phyloP scores from a whole-genome alignment of 495 filamentous ascomycete genomes.

The Penicillium odoratum region DNA sequence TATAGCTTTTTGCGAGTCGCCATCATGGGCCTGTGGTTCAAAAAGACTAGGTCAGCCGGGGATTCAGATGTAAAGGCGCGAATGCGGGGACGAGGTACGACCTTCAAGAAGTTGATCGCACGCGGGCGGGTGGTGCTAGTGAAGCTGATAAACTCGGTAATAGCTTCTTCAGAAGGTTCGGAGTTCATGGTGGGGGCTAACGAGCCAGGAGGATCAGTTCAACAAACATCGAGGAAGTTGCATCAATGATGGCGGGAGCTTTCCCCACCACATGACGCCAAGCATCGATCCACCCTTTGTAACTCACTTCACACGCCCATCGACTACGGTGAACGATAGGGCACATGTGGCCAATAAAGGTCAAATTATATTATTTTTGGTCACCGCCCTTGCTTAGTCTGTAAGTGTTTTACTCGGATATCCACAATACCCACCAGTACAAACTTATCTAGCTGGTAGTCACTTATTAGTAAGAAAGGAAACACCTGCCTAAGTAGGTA shows the following conservation, averaged over 20 bases:
- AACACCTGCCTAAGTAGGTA: too few relatives aligned
- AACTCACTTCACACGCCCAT: neutral
- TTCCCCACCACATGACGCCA: constrained; percentile 45
- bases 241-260: constrained; percentile 20
- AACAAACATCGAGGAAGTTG: neutral
- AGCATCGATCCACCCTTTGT: constrained; percentile 20
- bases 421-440: too few relatives aligned
- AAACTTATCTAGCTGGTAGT: too few relatives aligned
- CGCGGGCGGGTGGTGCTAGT: constrained; percentile 45
- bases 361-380: too few relatives aligned
- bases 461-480: too few relatives aligned
- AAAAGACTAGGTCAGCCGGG: neutral
- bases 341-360: too few relatives aligned
- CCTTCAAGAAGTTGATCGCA: constrained; percentile 51
- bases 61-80: constrained; percentile 3
- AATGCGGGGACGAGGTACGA: constrained; percentile 14
- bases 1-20: constrained; percentile 50
- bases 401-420: too few relatives aligned
- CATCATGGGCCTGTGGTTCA: constrained; percentile 44
- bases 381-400: too few relatives aligned
- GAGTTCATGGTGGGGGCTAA: constrained; percentile 33
- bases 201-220: constrained; percentile 1
- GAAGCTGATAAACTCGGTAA: constrained; percentile 48
- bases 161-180: constrained; percentile 48
- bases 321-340: neutral